Conservation (phyloP, 2,329 filamentous ascomycete genomes). For the Botryotinia globosa region DNA sequence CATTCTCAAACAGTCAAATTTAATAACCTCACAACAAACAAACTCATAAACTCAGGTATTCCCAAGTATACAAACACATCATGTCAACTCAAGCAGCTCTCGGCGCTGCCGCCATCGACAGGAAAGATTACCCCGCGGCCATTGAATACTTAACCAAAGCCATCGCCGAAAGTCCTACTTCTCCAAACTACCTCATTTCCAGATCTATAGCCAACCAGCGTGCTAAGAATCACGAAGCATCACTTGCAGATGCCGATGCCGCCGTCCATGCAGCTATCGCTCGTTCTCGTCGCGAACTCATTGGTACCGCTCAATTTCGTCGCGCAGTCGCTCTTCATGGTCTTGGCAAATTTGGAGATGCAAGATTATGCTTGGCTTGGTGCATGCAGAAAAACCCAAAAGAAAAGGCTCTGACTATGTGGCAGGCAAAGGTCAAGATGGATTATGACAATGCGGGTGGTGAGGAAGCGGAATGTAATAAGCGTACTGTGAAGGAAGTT, state of each 20-base stretch:
- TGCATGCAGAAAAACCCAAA: constrained; percentile 50
- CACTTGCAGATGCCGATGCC: constrained; percentile 67
- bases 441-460: constrained; percentile 49
- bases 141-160: constrained; percentile 67
- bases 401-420: constrained; percentile 54
- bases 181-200: constrained; percentile 77
- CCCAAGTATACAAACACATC: constrained; percentile 12
- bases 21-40: not conserved
- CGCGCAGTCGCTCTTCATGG: constrained; percentile 72
- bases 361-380: constrained; percentile 66
- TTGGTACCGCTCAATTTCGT: constrained; percentile 78
- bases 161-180: constrained; percentile 61
- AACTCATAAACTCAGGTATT: not conserved
- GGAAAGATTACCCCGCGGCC: constrained; percentile 63
- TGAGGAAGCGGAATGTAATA: constrained; percentile 47
- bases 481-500: constrained; percentile 50
- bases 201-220: constrained; percentile 77
- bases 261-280: constrained; percentile 60
- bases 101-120: constrained; percentile 60
- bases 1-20: not conserved
- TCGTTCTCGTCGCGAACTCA: constrained; percentile 71
- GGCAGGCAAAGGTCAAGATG: constrained; percentile 53
- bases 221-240: constrained; percentile 56
- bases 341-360: constrained; percentile 70
- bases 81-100: constrained; percentile 52